phyloP scores from a whole-genome alignment of 1,139 yeast genomes.

The Hemisphaericaspora xylofermentans region DNA sequence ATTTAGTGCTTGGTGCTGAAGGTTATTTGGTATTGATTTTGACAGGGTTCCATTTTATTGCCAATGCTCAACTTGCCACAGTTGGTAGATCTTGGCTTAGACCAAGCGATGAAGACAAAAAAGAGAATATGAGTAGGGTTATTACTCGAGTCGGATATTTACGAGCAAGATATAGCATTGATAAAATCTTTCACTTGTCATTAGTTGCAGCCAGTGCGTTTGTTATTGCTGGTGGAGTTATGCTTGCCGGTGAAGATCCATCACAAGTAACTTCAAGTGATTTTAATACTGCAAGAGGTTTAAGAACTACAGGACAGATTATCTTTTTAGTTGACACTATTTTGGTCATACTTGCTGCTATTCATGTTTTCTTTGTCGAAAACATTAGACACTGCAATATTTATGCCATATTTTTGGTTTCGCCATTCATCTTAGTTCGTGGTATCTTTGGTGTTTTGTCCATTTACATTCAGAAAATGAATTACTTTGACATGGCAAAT shows the following conservation, averaged over 20 bases:
- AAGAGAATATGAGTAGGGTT: slow-evolving; percentile 1
- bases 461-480: slow-evolving; percentile 29
- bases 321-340: slow-evolving; percentile 28
- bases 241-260: slow-evolving; percentile 23
- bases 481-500: slow-evolving; percentile 29
- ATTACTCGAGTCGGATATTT: slow-evolving; percentile 2
- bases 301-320: slow-evolving; percentile 35
- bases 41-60: slow-evolving; percentile 25
- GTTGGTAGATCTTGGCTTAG: slow-evolving; percentile 19
- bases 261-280: slow-evolving; percentile 6
- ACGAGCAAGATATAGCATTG: slow-evolving; percentile 7
- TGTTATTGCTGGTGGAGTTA: slow-evolving; percentile 34
- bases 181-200: slow-evolving; percentile 20
- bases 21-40: slow-evolving; percentile 38
- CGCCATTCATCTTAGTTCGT: slow-evolving; percentile 33
- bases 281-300: slow-evolving; percentile 23
- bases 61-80: slow-evolving; percentile 24
- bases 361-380: slow-evolving; percentile 19
- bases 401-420: slow-evolving; percentile 20
- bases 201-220: slow-evolving; percentile 36
- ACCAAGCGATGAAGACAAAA: slow-evolving; percentile 14
- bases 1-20: slow-evolving; percentile 38
- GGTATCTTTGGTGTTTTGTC: slow-evolving; percentile 36
- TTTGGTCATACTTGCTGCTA: slow-evolving; percentile 18
- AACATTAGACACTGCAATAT: slow-evolving; percentile 20